Conservation (phyloP, 73 alveolate species). For the Tetrahymena borealis region DNA sequence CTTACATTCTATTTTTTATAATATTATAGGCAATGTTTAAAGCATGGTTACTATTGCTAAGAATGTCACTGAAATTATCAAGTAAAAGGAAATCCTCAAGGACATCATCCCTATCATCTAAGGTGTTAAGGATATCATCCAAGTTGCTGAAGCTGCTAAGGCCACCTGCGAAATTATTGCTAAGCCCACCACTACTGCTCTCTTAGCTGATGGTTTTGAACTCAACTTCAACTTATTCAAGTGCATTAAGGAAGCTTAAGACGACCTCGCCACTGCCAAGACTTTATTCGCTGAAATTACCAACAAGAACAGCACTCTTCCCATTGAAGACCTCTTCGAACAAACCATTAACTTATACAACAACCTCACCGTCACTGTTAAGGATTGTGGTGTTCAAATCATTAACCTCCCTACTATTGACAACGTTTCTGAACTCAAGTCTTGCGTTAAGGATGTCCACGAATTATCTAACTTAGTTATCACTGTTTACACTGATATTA, state of each 20-base stretch:
- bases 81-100: neutral
- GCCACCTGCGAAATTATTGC: neutral
- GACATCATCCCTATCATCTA: neutral
- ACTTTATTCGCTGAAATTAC: neutral
- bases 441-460: neutral
- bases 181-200: neutral
- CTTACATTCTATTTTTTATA: neutral
- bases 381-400: neutral
- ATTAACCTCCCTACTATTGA: neutral
- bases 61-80: neutral
- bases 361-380: neutral
- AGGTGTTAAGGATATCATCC: neutral
- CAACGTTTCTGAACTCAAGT: neutral
- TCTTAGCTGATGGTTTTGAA: neutral
- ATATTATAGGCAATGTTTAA: neutral
- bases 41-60: neutral
- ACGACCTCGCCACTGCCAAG: neutral
- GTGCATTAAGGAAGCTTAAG: neutral
- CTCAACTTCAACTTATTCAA: neutral
- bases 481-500: neutral
- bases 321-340: slow-evolving; percentile 1
- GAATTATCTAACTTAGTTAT: neutral
- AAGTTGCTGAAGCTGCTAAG: neutral
- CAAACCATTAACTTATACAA: neutral
- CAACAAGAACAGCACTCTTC: neutral